Base-by-base conservation (phyloP, 2,329 filamentous ascomycete species). In the Epichloe sibirici region DNA sequence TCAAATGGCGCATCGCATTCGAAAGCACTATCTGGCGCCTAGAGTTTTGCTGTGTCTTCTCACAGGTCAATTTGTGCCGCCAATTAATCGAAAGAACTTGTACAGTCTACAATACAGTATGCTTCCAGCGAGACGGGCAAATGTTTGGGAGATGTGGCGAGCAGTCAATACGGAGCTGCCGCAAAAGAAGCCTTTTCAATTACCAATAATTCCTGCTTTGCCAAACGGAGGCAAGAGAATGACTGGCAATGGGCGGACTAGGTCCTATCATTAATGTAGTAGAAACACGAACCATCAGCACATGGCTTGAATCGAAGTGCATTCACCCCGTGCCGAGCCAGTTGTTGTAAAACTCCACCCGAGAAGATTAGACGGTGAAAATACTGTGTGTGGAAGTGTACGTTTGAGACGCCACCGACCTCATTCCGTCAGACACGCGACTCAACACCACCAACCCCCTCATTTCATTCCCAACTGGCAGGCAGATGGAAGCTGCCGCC, bases 91-190 rank as follows among this genome's bases (percentile, higher is more conserved):
- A 50, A 91, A 90, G 64, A 94, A 93, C 63, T 75, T 98, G 49
- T 98, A 98, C 70, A 94, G 89, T 60, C 74, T 98, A 62, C 93
- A 98, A 70, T 98, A 98, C 69, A 95, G 89, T 71, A 97, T 97
- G 89, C 76, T 98, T 42, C 94, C 94, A 0, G 86, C 88, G 7
- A 79, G 80, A 51, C 75, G 94, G 45, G 86, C 88, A 0, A 83
- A 85, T 2, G 86, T 97, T 53, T 75, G 79, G 61, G 90, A 96
- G 64, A 85, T 97, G 66, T 98, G 94, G 93, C 74, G 78, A 44
- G 78, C 80, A 40, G 70, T 93, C 52, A 85, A 79, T 56, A 70
- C 69, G 34, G 63, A 77, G 47, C 62, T 70, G 34, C 71, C 71
- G 7, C 65, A 64, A 71, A 78, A 70, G 54, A 71, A 72, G 57